Conservation (phyloP, 495 filamentous ascomycete species). For the Lophiotrema nucula region DNA sequence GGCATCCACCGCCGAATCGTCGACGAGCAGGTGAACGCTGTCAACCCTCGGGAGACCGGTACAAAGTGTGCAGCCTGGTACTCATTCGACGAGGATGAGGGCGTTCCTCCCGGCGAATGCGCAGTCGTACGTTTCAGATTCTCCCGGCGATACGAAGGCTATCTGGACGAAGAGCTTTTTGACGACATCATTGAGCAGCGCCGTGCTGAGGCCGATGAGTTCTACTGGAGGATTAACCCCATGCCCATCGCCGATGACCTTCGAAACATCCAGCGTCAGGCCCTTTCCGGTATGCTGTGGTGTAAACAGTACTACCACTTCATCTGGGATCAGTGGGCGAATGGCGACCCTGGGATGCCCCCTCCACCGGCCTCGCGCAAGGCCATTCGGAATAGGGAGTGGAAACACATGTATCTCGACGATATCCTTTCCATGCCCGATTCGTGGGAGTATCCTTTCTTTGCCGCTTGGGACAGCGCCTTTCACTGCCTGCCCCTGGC, state of each 20-base stretch:
- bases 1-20: slow-evolving; percentile 90
- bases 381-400: slow-evolving; percentile 77
- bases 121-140: slow-evolving; percentile 92
- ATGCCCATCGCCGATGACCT: slow-evolving; percentile 93
- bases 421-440: slow-evolving; percentile 97
- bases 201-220: slow-evolving; percentile 86
- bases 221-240: slow-evolving; percentile 89
- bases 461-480: slow-evolving; percentile 95
- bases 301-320: slow-evolving; percentile 96
- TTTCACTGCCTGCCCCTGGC: slow-evolving; percentile 95
- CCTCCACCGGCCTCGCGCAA: slow-evolving; percentile 81
- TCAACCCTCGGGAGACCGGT: slow-evolving; percentile 77
- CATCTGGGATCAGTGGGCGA: slow-evolving; percentile 96
- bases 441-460: slow-evolving; percentile 98
- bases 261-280: slow-evolving; percentile 91
- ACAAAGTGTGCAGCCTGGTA: slow-evolving; percentile 94
- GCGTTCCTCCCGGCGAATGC: slow-evolving; percentile 84
- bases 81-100: slow-evolving; percentile 82
- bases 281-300: slow-evolving; percentile 96
- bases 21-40: slow-evolving; percentile 69
- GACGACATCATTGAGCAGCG: slow-evolving; percentile 88
- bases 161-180: slow-evolving; percentile 87
- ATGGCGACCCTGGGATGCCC: slow-evolving; percentile 69
- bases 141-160: slow-evolving; percentile 65
- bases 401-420: slow-evolving; percentile 91